These are phyloP conservation scores for Ophiostoma perfectum DNA, from an alignment of 2,329 filamentous ascomycete species.

Conservation along the genomic window DNA sequence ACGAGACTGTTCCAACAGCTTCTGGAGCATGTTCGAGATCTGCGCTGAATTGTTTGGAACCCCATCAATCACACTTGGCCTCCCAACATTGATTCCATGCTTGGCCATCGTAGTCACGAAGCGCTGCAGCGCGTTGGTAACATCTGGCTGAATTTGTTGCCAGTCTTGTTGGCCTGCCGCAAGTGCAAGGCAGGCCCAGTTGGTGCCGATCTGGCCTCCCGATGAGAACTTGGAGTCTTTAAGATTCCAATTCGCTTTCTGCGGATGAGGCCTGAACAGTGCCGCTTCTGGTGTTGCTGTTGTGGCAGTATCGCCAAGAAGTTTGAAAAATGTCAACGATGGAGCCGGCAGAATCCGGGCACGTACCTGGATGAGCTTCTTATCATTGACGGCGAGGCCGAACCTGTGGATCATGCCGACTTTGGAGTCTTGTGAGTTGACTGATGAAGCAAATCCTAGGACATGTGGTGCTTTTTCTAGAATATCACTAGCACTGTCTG, in stretches of 20 bases:
- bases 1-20: not conserved
- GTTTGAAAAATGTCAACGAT: not conserved
- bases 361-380: not conserved
- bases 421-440: conserved; percentile 23
- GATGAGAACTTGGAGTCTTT: not conserved
- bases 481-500: conserved; percentile 52
- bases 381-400: not conserved
- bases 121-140: conserved; percentile 34
- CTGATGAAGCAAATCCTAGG: conserved; percentile 36
- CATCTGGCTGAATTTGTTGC: conserved; percentile 42
- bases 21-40: conserved; percentile 15
- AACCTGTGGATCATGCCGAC: not conserved
- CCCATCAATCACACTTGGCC: not conserved
- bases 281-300: not conserved
- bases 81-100: conserved; percentile 21
- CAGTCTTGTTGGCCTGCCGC: not conserved
- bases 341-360: not conserved
- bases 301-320: not conserved
- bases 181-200: not conserved
- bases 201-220: not conserved
- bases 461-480: conserved; percentile 42
- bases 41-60: not conserved
- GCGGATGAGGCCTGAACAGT: not conserved
- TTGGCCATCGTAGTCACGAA: conserved; percentile 20
- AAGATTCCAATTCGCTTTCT: not conserved